A percentile compares a stretch with the other conserved stretches of the same genome.
phyloP scores from a whole-genome alignment of 805 yeast genomes.

The Yarrowia porcina region DNA sequence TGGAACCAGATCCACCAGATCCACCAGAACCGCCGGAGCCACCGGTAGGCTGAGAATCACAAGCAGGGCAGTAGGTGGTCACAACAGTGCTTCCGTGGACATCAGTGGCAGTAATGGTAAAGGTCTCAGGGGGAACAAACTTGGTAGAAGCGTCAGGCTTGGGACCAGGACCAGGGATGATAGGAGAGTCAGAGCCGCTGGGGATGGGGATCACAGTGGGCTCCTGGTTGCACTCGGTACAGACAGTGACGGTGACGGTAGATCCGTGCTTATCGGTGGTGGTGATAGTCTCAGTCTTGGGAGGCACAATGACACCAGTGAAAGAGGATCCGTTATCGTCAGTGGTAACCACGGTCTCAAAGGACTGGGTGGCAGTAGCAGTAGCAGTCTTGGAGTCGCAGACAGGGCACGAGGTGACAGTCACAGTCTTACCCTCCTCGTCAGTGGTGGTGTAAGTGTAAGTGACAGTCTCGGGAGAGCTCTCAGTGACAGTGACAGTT shows the following conservation, averaged over 20 bases:
- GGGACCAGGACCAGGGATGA: background rate
- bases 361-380: no score
- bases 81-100: background rate
- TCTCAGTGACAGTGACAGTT: background rate
- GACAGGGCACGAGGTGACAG: slow-evolving; percentile 10
- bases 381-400: background rate
- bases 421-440: background rate
- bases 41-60: no score
- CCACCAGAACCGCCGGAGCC: background rate
- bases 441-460: slow-evolving; percentile 1
- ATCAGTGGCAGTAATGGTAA: background rate
- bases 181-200: background rate
- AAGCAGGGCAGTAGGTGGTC: background rate
- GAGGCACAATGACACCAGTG: background rate
- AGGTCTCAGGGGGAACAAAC: background rate
- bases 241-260: background rate
- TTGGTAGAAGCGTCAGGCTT: background rate
- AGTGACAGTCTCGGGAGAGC: background rate
- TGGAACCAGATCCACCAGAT: background rate
- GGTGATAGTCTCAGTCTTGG: slow-evolving; percentile 2
- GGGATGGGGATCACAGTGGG: background rate
- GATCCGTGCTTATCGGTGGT: slow-evolving; percentile 5
- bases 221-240: background rate
- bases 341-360: background rate
- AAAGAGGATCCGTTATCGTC: background rate